Percentiles rank a stretch among this genome's conserved stretches.
Evolutionary conservation across 2,329 filamentous ascomycete species (phyloP).

Genomic region (Clonostachys rhizophaga): DNA sequence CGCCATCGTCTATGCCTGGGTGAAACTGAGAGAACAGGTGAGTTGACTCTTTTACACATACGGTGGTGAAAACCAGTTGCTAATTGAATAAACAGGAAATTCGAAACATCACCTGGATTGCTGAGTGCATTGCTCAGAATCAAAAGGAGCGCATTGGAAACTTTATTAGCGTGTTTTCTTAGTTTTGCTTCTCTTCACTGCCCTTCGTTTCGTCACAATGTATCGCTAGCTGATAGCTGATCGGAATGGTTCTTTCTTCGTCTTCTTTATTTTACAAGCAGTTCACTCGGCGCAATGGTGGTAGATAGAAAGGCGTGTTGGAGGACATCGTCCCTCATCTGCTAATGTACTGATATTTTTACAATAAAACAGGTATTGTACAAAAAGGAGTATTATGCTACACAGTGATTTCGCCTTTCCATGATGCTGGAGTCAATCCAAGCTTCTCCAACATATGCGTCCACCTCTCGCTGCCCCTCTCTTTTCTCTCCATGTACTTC

Average conservation of each 20-base stretch:
- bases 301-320: slow-evolving; percentile 4
- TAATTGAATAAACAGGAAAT: slow-evolving; percentile 69
- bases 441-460: slow-evolving; percentile 78
- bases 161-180: slow-evolving; percentile 93
- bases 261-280: slow-evolving; percentile 36
- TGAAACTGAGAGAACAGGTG: slow-evolving; percentile 96
- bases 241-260: slow-evolving; percentile 13
- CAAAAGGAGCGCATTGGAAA: slow-evolving; percentile 99
- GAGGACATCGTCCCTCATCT: neutral
- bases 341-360: slow-evolving; percentile 4
- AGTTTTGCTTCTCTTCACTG: slow-evolving; percentile 12
- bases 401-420: slow-evolving; percentile 75
- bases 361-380: slow-evolving; percentile 33
- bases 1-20: slow-evolving; percentile 94
- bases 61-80: neutral
- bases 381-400: slow-evolving; percentile 25
- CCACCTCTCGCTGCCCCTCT: slow-evolving; percentile 88
- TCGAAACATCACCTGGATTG: slow-evolving; percentile 98
- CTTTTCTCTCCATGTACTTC: slow-evolving; percentile 81
- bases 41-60: slow-evolving; percentile 19
- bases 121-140: slow-evolving; percentile 98
- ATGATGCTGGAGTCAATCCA: slow-evolving; percentile 82
- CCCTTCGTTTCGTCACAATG: neutral
- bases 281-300: slow-evolving; percentile 23
- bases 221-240: neutral